These are phyloP conservation scores for Calocybe cyanea DNA, from an alignment of 768 basidiomycete genomes.

Conservation along the genomic window DNA sequence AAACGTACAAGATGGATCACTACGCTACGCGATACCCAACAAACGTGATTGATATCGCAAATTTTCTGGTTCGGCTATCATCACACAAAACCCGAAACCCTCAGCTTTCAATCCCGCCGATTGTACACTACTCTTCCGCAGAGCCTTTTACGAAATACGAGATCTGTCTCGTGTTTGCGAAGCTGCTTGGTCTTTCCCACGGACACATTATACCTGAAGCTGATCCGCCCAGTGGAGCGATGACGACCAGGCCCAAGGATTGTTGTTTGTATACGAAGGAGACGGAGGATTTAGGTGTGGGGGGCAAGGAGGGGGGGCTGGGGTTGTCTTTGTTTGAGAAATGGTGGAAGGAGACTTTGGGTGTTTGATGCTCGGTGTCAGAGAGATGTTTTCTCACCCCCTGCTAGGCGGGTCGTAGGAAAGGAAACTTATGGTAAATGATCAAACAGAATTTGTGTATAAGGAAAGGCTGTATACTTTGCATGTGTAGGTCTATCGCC, in stretches of 20 bases:
- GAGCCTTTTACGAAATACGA: slow-evolving; percentile 91
- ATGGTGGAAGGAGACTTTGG: slow-evolving; percentile 72
- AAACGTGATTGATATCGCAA: slow-evolving; percentile 82
- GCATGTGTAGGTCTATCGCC: no score
- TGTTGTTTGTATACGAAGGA: slow-evolving; percentile 74
- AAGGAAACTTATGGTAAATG: no score
- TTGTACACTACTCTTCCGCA: slow-evolving; percentile 82
- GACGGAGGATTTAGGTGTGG: slow-evolving; percentile 61
- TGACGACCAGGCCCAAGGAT: slow-evolving; percentile 75
- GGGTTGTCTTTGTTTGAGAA: slow-evolving; percentile 70
- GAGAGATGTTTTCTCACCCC: no score
- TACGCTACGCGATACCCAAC: slow-evolving; percentile 93
- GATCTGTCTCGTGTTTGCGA: slow-evolving; percentile 78
- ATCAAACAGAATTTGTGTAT: no score
- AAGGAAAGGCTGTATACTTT: no score
- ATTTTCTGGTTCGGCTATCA: slow-evolving; percentile 71
- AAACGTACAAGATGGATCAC: slow-evolving; percentile 93
- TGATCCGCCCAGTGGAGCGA: slow-evolving; percentile 55
- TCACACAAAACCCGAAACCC: slow-evolving; percentile 18
- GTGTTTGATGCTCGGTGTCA: slow-evolving; percentile 15
- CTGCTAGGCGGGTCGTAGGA: no score
- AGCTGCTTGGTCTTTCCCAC: slow-evolving; percentile 66
- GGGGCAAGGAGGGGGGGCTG: slow-evolving; percentile 23
- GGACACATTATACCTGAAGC: slow-evolving; percentile 72
- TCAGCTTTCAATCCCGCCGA: slow-evolving; percentile 53